Base-by-base conservation (phyloP, 208 protist species). In the Kentomonas sorsogonicus region DNA sequence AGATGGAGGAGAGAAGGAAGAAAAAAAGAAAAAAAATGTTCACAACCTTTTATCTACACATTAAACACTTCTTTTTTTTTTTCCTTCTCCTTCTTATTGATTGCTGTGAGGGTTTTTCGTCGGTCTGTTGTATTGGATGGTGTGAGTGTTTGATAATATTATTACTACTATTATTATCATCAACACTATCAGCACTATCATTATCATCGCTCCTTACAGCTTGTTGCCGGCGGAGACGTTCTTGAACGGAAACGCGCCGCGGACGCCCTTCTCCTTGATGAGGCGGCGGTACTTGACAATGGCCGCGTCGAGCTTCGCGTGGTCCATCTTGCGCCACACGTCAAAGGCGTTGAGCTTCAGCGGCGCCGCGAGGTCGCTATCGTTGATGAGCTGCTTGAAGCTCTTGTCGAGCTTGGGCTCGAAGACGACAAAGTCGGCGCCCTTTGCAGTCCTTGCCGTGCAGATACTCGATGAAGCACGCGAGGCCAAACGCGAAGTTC, bases 341-440 rank as follows among this genome's bases (percentile, higher is more conserved):
- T 77, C 70, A 26, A 70, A 77, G 39, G 53, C 64, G 59, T 70
- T 75, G 22, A 75, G 53, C 16, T 43, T n/a, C 1, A 72, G 64
- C 41, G 64, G 44, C 7, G 57, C 60, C 3, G 39, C 26, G 2
- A 63, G 64, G 41, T 68, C 52, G 1, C 25, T 46, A 23, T 48
- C 61, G 23, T 26, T 31, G 27, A 69, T 69, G 36, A 69, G 31
- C 47, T 66, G 23, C 53, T 65, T 62, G 52, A 56, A 72, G 30
- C 27, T 34, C 25, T 41, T 48, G 44, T 63, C 40, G 16, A 66
- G 51, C 54, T 77, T 68, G 16, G 71, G 65, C 57, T 72, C 60
- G 22, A 72, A 33, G n/a, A 72, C 65, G 4, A 60, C 45, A 20
- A 72, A 77, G n/a, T 22, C 46, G 10, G 22, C 26, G 4, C 65